Conservation (phyloP, 179 eudicot genomes). For the Beta macrorhiza region DNA sequence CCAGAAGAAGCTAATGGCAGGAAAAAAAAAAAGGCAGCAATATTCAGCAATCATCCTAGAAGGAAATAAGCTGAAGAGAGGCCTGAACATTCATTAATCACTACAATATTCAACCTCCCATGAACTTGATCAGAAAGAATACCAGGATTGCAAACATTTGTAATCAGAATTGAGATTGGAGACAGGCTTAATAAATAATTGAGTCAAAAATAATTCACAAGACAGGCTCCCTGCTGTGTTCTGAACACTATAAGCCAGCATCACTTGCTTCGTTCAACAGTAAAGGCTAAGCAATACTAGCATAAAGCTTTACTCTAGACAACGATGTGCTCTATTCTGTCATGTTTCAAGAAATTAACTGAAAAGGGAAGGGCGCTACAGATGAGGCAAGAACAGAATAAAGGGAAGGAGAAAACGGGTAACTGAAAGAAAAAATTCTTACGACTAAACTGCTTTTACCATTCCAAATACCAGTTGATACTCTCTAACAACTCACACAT, state of each 20-base stretch:
- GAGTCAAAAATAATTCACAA: neutral
- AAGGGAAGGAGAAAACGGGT: no score
- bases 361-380: neutral
- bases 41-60: neutral
- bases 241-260: neutral
- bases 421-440: no score
- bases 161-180: neutral
- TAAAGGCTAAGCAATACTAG: neutral
- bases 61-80: neutral
- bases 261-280: neutral
- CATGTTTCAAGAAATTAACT: neutral
- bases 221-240: neutral
- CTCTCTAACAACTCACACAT: no score
- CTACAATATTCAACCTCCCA: neutral
- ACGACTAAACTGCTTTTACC: no score
- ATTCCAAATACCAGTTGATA: no score
- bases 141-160: neutral
- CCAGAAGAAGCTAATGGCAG: constrained; percentile 36
- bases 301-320: neutral
- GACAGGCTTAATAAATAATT: neutral
- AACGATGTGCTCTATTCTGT: neutral
- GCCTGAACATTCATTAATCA: neutral
- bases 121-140: neutral
- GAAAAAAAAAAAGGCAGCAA: neutral
- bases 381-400: no score